These are phyloP conservation scores for Apiotrichum akiyoshidainum DNA, from an alignment of 1,284 basidiomycete genomes.

Conservation along the genomic window DNA sequence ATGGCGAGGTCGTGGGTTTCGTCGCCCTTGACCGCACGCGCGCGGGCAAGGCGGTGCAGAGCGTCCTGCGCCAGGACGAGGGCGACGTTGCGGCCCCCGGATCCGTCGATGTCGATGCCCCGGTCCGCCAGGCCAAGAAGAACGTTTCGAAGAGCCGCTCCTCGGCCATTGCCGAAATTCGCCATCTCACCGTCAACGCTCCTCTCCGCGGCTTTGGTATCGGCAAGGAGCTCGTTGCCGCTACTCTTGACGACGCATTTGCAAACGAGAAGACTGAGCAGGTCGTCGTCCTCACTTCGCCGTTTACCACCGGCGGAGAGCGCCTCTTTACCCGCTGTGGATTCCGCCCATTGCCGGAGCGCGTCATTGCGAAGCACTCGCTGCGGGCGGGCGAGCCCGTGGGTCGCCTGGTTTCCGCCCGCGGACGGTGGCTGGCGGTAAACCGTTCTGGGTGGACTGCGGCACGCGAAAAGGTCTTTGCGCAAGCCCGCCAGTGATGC, in stretches of 20 bases:
- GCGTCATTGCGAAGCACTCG: neutral
- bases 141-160: neutral
- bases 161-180: conserved; percentile 59
- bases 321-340: conserved; percentile 55
- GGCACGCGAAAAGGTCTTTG: too few relatives aligned
- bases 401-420: conserved; percentile 11
- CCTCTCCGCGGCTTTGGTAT: conserved; percentile 59
- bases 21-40: conserved; percentile 64
- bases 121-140: conserved; percentile 21
- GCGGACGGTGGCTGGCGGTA: too few relatives aligned
- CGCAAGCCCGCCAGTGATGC: too few relatives aligned
- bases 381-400: conserved; percentile 5
- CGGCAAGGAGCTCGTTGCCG: conserved; percentile 64
- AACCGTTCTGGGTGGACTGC: too few relatives aligned
- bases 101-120: conserved; percentile 22
- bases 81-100: conserved; percentile 13
- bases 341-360: conserved; percentile 48
- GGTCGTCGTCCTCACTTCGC: conserved; percentile 56
- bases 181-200: conserved; percentile 71
- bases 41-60: conserved; percentile 23
- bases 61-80: conserved; percentile 25
- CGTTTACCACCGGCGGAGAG: conserved; percentile 53
- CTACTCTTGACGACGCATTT: conserved; percentile 63
- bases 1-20: conserved; percentile 62
- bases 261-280: conserved; percentile 26